Evolutionary conservation across 352 stramenopile genomes (phyloP).

Genomic region (Phytophthora lateralis): DNA sequence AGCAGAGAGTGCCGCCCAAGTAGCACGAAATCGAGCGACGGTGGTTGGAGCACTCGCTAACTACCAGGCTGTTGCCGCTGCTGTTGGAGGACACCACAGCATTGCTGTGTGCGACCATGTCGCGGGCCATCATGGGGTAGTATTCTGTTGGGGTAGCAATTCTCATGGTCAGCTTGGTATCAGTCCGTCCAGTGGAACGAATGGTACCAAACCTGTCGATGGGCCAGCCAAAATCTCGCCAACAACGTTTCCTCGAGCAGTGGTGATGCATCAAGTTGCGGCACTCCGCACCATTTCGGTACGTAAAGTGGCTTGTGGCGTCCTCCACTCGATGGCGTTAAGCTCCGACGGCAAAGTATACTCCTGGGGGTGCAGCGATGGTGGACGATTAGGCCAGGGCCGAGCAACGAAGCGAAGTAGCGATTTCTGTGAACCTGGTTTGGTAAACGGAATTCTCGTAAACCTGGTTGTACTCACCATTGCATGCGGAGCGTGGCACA

Average conservation of each 20-base stretch:
- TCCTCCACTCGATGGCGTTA: constrained; percentile 91
- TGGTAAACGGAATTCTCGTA: constrained; percentile 42
- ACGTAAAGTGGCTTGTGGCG: constrained; percentile 89
- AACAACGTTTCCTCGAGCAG: constrained; percentile 54
- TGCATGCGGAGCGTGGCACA: constrained; percentile 80
- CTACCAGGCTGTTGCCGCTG: constrained; percentile 60
- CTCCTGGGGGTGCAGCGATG: constrained; percentile 95
- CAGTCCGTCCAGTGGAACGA: constrained; percentile 6
- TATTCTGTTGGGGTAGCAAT: constrained; percentile 83
- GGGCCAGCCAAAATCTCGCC: constrained; percentile 9
- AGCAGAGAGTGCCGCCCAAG: constrained; percentile 46
- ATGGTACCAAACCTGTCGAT: constrained; percentile 6
- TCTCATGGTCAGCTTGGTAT: constrained; percentile 70
- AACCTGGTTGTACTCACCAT: constrained; percentile 51
- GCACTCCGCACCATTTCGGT: constrained; percentile 51
- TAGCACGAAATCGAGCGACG: constrained; percentile 58
- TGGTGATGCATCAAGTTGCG: constrained; percentile 64
- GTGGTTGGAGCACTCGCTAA: constrained; percentile 60
- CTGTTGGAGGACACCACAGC: constrained; percentile 67
- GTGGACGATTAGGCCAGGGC: constrained; percentile 57
- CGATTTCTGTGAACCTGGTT: constrained; percentile 37
- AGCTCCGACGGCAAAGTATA: constrained; percentile 88
- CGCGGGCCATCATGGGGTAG: constrained; percentile 61
- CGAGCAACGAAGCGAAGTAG: constrained; percentile 15
- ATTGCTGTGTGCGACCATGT: constrained; percentile 74